Percentiles rank a stretch among this genome's conserved stretches.
Conservation (phyloP, 805 yeast species). For the Naumovozyma castellii region DNA sequence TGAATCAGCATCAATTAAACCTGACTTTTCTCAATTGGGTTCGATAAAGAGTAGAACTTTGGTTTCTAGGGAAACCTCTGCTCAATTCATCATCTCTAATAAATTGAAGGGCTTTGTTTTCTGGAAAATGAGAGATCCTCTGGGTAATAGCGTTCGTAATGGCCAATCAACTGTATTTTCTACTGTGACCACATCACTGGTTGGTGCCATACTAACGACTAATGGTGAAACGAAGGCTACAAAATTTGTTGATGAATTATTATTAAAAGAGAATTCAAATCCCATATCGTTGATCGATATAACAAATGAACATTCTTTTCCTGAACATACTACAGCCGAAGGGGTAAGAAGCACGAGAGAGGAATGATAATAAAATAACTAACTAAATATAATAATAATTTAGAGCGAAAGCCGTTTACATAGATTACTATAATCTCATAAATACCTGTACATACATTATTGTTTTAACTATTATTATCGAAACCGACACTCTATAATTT, state of each 20-base stretch:
- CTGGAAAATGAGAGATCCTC: constrained; percentile 53
- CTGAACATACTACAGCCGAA: too few species aligned
- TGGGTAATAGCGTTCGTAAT: constrained; percentile 35
- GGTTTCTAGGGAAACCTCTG: constrained; percentile 41
- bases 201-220: constrained; percentile 58
- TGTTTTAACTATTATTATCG: too few species aligned
- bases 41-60: constrained; percentile 42
- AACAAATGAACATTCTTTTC: background rate
- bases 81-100: constrained; percentile 41
- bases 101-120: constrained; percentile 48
- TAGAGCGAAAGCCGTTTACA: too few species aligned
- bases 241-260: constrained; percentile 45
- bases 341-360: too few species aligned
- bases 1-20: constrained; percentile 17
- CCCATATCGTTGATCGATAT: background rate
- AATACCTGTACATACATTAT: background rate
- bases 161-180: constrained; percentile 51
- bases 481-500: too few species aligned
- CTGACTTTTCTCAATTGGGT: constrained; percentile 49
- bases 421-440: too few species aligned
- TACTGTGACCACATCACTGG: constrained; percentile 47
- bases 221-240: constrained; percentile 55
- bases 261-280: constrained; percentile 27
- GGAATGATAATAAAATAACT: too few species aligned
- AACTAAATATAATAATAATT: too few species aligned